Base-by-base conservation (phyloP, 2,329 filamentous ascomycete species). In the Penicillium hesseltinei region DNA sequence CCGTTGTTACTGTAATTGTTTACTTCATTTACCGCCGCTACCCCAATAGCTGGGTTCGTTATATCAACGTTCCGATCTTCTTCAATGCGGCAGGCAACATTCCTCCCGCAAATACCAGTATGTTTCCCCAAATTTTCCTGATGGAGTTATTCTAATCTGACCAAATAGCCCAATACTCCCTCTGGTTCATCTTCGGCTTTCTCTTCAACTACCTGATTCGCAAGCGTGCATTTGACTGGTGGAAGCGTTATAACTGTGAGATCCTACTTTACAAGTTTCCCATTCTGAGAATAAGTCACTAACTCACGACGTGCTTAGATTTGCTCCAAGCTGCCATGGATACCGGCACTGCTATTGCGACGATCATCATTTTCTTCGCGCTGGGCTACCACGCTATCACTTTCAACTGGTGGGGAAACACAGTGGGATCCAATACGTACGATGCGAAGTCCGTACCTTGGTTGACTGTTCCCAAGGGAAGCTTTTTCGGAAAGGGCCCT, bases 381-480 rank as follows among this genome's bases (percentile, higher is more conserved):
- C 59, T 73, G 5, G 69, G 68, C 13, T 74, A 73, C 23, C 66
- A 71, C 25, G 61, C 63, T 23, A 61, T 70, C 25, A 65, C 48
- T 13, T 62, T 73, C 48, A 68, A 62, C 13, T 74, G 72, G 72
- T 74, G 72, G 72, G 72, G 72, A 2, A 74, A 73, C 27, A 71
- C 57, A 0, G 73, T 74, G 1, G 71, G 73, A 10, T 66, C 67
- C 0, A 60, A 74, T 54, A 75, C 72, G 0, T 66, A 70, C 39
- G 73, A 75, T 64, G 36, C 69, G 2, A 71, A 75, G 6, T 72
- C 68, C 0, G 67, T 70, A 21, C 73, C 73, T 5, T 73, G 66
- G 61, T 53, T 72, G 57, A 70, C 56, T 11, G 71, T 73, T 1
- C 54, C 71, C 0, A 50, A 59, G 1, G 69, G 69, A 2, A 60